Evolutionary conservation across 768 basidiomycete species (phyloP), one percentile per base, ranked within the genome.

Genomic region (Piloderma croceum): DNA sequence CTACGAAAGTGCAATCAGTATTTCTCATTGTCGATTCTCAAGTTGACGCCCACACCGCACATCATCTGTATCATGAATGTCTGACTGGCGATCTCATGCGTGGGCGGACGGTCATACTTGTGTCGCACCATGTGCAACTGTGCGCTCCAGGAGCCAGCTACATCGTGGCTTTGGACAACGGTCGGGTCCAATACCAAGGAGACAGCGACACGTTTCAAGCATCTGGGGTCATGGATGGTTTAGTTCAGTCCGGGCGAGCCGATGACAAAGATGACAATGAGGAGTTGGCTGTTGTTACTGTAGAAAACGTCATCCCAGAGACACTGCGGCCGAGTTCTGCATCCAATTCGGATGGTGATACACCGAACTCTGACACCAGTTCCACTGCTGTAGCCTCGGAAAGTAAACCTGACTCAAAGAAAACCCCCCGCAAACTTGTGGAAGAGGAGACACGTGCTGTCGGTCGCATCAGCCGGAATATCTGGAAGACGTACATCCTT

Each of bases 71-170:
- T 51, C 68, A 78, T 15, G 70, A 89, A 39, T 92, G 90, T 51
- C 67, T 98, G 17, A 70, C 74, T 47, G 91, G 93, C 6, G 80
- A 85, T 34, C 65, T 96, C 31, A 70, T 91, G 56, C 60, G 65
- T n/a, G 81, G 77, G 13, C 73, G 92, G 34, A 96, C 93, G 1
- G 65, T 94, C 36, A 70, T 97, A 33, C 71, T 98, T 18, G 91
- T 96, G 37, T 96, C 93, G 3, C 94, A 99, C 54, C 91, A 94
- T 54, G 86, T 96, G 24, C 86, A 91, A 53, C 71, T 98, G 4
- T 91, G 89, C 53, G 73, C 79, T 3, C 78, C 87, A 1, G 83
- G 77, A 22, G 90, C 93, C 2, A 67, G 63, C 19, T 92, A 90
- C 59, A 71, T 97, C 48, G 85, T 94, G 27, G 81, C 84, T 11